Evolutionary conservation across 2,329 filamentous ascomycete genomes (phyloP).

Genomic region (Camptophora hylomeconis): DNA sequence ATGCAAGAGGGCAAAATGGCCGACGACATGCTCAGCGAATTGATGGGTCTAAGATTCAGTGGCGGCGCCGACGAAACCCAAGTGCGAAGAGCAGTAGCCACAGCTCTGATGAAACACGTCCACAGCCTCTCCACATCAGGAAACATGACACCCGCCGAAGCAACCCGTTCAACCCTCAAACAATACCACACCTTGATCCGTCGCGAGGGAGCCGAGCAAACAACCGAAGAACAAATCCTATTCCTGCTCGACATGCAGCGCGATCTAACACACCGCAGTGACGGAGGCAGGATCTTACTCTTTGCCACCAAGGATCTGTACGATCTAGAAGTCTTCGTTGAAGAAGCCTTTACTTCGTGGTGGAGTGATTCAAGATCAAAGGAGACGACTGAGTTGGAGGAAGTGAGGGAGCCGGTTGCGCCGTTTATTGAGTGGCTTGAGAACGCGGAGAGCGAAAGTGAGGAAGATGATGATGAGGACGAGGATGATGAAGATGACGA

Average conservation of each 20-base stretch:
- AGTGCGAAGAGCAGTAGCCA: slow-evolving; percentile 74
- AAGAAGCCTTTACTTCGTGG: slow-evolving; percentile 80
- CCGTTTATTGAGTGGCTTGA: slow-evolving; percentile 75
- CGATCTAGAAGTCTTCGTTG: slow-evolving; percentile 69
- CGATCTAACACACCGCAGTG: slow-evolving; percentile 55
- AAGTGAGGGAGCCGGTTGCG: slow-evolving; percentile 59
- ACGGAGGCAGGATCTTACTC: slow-evolving; percentile 56
- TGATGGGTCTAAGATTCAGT: slow-evolving; percentile 82
- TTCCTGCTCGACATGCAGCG: slow-evolving; percentile 72
- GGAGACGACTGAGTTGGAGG: slow-evolving; percentile 54
- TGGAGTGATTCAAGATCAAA: slow-evolving; percentile 64
- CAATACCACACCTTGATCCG: slow-evolving; percentile 50
- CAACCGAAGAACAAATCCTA: slow-evolving; percentile 61
- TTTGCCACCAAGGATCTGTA: slow-evolving; percentile 76
- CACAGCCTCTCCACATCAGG: slow-evolving; percentile 51
- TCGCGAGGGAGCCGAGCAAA: slow-evolving; percentile 45
- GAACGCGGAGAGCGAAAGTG: slow-evolving; percentile 58
- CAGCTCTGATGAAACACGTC: slow-evolving; percentile 72
- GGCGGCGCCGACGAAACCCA: slow-evolving; percentile 82
- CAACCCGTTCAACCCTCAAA: slow-evolving; percentile 50
- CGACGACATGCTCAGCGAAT: slow-evolving; percentile 84
- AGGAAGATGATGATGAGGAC: slow-evolving; percentile 50
- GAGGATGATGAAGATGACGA: slow-evolving; percentile 37
- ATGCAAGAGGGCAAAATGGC: slow-evolving; percentile 57
- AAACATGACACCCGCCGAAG: slow-evolving; percentile 49